phyloP scores from a whole-genome alignment of 139 green algal genomes.

The Asterochloris erici region DNA sequence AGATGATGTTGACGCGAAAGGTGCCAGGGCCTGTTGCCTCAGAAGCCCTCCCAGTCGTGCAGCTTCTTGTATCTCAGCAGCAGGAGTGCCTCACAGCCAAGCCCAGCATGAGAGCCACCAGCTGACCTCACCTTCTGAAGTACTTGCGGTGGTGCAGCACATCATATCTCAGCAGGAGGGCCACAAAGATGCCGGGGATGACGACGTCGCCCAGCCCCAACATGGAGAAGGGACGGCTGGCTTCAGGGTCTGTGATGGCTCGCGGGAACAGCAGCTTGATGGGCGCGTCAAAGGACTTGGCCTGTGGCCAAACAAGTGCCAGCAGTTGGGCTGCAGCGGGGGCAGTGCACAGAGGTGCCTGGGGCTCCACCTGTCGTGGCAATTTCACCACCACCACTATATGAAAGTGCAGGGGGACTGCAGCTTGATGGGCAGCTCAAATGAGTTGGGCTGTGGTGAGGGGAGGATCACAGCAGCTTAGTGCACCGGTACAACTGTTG shows the following conservation, averaged over 20 bases:
- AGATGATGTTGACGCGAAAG: not conserved
- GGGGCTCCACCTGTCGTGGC: not conserved
- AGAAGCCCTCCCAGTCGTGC: not conserved
- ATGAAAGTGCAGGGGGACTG: not conserved
- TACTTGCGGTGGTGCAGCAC: slow-evolving; percentile 29
- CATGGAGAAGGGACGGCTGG: slow-evolving; percentile 82
- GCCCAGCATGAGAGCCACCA: not conserved
- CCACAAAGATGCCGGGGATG: slow-evolving; percentile 93
- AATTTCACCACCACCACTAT: not conserved
- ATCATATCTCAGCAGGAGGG: slow-evolving; percentile 93
- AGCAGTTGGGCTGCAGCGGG: slow-evolving; percentile 26
- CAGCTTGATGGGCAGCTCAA: too few relatives aligned
- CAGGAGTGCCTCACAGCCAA: not conserved
- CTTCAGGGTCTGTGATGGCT: not conserved
- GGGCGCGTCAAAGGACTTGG: slow-evolving; percentile 96
- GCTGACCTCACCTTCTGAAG: slow-evolving; percentile 10
- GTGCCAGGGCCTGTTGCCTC: not conserved
- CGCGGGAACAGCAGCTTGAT: slow-evolving; percentile 96
- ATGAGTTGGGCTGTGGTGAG: too few relatives aligned
- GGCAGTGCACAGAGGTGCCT: not conserved
- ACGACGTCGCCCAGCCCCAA: slow-evolving; percentile 95
- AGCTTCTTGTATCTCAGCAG: not conserved
- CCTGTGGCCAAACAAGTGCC: slow-evolving; percentile 53
- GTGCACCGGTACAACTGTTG: too few relatives aligned
- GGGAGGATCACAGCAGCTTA: too few relatives aligned